Base-by-base conservation (phyloP, 352 stramenopile species). In the Phytopythium litorale region DNA sequence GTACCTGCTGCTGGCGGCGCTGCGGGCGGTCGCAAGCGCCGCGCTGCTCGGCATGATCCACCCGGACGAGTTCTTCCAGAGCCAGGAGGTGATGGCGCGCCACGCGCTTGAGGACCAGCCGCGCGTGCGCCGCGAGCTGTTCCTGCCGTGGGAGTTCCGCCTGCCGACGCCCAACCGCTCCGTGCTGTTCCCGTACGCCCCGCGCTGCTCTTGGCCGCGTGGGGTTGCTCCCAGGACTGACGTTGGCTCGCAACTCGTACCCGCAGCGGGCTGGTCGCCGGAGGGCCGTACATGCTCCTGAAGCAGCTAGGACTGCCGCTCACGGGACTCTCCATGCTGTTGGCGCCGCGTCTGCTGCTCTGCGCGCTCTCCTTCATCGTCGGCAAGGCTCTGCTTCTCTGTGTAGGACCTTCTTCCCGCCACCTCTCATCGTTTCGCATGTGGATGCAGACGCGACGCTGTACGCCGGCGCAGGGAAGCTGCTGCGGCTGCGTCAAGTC, bases 51-150 rank as follows among this genome's bases (percentile, higher is more conserved):
- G 78, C 0, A 88, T 93, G 77, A 65, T 92, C 52, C 81, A 92
- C 59, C 82, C 84, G 21, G 87, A 96, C 61, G 87, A 96, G 70
- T 96, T 91, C 60, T 96, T 96, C 64, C 87, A 96, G 73, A 90
- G 81, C 53, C 84, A 89, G 62, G 87, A 96, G 66, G 72, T 96
- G 37, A 91, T 92, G 79, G 82, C 87, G 28, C 72, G 70, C 28
- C 67, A 82, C 50, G 71, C 79, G 15, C 42, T 92, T n/a, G 45
- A 58, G 11, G 50, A 65, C 7, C 53, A 53, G 13, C 58, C 67
- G 30, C 48, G 18, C 3, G 6, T 66, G 25, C 67, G 79, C 28
- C 62, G 60, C n/a, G 51, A 74, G 51, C 66, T 91, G 15, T 73
- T 87, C 38, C 48, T 91, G 30, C 84, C 87, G 1, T 96, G 87